phyloP scores from a whole-genome alignment of 352 stramenopile genomes.

The Plasmopara muralis region DNA sequence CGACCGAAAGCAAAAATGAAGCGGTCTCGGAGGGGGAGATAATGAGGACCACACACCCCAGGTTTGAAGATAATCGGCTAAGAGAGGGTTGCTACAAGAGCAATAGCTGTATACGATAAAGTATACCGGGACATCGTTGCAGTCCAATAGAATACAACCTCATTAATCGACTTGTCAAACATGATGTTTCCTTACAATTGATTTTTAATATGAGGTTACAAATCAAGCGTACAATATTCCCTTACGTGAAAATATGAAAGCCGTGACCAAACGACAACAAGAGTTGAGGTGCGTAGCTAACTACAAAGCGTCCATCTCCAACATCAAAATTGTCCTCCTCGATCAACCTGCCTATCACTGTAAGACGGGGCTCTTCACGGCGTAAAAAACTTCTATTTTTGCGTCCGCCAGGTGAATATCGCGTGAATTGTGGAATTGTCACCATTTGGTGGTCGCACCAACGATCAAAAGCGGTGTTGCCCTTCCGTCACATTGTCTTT shows the following conservation, averaged over 20 bases:
- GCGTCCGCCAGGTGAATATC: not conserved
- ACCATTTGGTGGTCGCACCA: constrained; percentile 8
- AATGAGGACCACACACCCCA: constrained; percentile 26
- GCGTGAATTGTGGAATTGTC: constrained; percentile 16
- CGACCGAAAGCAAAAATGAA: constrained; percentile 38
- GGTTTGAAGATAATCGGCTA: constrained; percentile 14
- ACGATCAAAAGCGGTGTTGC: constrained; percentile 1
- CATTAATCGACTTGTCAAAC: too few species aligned
- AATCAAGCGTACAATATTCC: too few species aligned
- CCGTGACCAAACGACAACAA: too few species aligned
- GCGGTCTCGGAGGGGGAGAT: constrained; percentile 7
- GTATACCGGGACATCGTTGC: not conserved
- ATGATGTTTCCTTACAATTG: too few species aligned
- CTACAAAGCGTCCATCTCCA: constrained; percentile 5
- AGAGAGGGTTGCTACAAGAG: not conserved
- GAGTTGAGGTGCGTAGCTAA: not conserved
- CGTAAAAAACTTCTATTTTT: not conserved
- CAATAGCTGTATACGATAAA: not conserved
- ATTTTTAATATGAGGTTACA: too few species aligned
- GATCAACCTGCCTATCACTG: not conserved
- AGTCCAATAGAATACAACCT: too few species aligned
- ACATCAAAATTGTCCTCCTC: constrained; percentile 16
- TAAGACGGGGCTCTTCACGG: not conserved
- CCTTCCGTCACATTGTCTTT: constrained; percentile 18
- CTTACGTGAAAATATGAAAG: too few species aligned